phyloP scores from a whole-genome alignment of 78 protist species.

The Tieghemostelium lacteum region DNA sequence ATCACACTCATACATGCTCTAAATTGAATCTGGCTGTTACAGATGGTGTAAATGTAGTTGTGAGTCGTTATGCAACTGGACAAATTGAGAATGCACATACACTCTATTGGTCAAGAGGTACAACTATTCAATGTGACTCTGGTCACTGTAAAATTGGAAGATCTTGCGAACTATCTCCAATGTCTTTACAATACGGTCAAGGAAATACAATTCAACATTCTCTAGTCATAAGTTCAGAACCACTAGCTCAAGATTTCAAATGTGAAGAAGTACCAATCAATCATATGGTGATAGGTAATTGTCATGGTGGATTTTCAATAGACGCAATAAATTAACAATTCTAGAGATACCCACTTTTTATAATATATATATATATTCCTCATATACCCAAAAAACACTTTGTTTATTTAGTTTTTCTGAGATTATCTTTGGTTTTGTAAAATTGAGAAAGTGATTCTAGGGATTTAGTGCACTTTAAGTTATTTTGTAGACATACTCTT shows the following conservation, averaged over 20 bases:
- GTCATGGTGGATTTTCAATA: slow-evolving; percentile 35
- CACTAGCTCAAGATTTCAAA: slow-evolving; percentile 53
- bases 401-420: too few species aligned
- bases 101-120: slow-evolving; percentile 59
- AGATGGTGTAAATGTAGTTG: slow-evolving; percentile 48
- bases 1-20: slow-evolving; percentile 2
- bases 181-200: neutral
- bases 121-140: slow-evolving; percentile 31
- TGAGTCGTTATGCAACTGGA: slow-evolving; percentile 52
- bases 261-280: slow-evolving; percentile 67
- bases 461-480: neutral
- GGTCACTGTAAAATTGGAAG: slow-evolving; percentile 39
- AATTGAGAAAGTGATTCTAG: slow-evolving; percentile 13
- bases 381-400: too few species aligned
- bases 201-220: neutral
- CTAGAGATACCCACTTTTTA: neutral
- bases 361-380: too few species aligned
- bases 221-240: slow-evolving; percentile 56
- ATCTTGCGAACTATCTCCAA: slow-evolving; percentile 7
- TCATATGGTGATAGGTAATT: slow-evolving; percentile 51
- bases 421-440: neutral
- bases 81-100: slow-evolving; percentile 11
- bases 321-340: neutral
- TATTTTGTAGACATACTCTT: slow-evolving; percentile 38
- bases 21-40: slow-evolving; percentile 38